Evolutionary conservation across 495 filamentous ascomycete species (phyloP).

Genomic region (Lineolata rhizophorae): DNA sequence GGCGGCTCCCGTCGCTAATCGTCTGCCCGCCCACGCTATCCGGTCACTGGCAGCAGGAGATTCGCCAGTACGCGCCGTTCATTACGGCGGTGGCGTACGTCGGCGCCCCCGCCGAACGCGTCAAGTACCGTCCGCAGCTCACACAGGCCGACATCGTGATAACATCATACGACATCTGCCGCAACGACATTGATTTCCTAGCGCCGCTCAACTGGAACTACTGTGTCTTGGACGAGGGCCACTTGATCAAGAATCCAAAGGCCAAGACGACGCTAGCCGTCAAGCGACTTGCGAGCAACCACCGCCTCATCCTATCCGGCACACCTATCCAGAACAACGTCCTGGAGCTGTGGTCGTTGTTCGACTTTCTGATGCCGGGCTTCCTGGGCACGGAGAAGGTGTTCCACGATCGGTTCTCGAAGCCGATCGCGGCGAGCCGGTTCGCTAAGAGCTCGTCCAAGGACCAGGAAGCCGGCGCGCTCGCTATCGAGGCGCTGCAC

Average conservation of each 20-base stretch:
- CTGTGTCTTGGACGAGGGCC: slow-evolving; percentile 87
- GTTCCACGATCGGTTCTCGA: slow-evolving; percentile 90
- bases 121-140: slow-evolving; percentile 40
- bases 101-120: slow-evolving; percentile 61
- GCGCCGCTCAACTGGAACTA: slow-evolving; percentile 84
- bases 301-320: slow-evolving; percentile 86
- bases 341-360: slow-evolving; percentile 93
- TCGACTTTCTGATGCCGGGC: slow-evolving; percentile 97
- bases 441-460: slow-evolving; percentile 94
- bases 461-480: slow-evolving; percentile 88
- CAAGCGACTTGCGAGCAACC: slow-evolving; percentile 71
- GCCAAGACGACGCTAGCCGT: slow-evolving; percentile 83
- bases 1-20: slow-evolving; percentile 75
- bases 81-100: slow-evolving; percentile 74
- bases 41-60: slow-evolving; percentile 96
- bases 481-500: slow-evolving; percentile 90
- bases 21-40: slow-evolving; percentile 94
- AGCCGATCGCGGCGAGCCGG: slow-evolving; percentile 85
- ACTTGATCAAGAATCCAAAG: slow-evolving; percentile 95
- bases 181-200: slow-evolving; percentile 79
- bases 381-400: slow-evolving; percentile 98
- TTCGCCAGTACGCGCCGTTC: slow-evolving; percentile 87
- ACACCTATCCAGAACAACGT: slow-evolving; percentile 98
- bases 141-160: slow-evolving; percentile 73
- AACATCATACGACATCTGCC: slow-evolving; percentile 91